Percentiles rank a stretch among this genome's conserved stretches.
Evolutionary conservation across 1,284 basidiomycete genomes (phyloP).

Genomic region (Entoloma clypeatum): DNA sequence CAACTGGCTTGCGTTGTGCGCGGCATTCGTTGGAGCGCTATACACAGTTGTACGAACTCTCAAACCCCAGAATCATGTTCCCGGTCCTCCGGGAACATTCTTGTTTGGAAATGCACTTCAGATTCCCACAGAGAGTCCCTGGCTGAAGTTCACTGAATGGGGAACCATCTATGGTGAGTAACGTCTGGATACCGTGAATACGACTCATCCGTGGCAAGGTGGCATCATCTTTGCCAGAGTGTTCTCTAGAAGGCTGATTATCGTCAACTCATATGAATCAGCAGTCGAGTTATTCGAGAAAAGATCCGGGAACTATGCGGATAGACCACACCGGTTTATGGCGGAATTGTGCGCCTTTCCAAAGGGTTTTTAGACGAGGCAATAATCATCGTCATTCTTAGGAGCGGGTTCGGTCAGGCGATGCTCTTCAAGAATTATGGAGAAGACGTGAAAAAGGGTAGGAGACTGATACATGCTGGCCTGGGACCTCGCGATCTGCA

Average conservation of each 20-base stretch:
- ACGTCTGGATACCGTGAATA: not conserved
- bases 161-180: conserved; percentile 5
- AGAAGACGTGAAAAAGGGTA: conserved; percentile 3
- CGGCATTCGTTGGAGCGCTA: no score
- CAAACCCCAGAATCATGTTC: no score
- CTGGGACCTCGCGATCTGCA: not conserved
- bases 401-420: conserved; percentile 2
- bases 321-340: conserved; percentile 1
- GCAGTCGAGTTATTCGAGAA: conserved; percentile 2
- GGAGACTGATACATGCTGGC: conserved; percentile 4
- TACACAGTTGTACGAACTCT: no score
- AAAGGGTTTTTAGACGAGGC: not conserved
- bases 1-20: no score
- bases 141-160: conserved; percentile 8
- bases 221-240: conserved; percentile 1
- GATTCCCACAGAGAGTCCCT: conserved; percentile 3
- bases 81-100: conserved; percentile 1
- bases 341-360: conserved; percentile 5
- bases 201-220: not conserved
- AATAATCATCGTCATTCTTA: not conserved
- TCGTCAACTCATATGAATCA: not conserved
- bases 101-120: conserved; percentile 6
- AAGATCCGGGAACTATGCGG: conserved; percentile 2
- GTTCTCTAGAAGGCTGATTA: conserved; percentile 1
- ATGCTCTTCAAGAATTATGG: conserved; percentile 8